These are phyloP conservation scores for Coemansia sp. DNA, from an alignment of 371 early-diverging fungal species.

Conservation along the genomic window DNA sequence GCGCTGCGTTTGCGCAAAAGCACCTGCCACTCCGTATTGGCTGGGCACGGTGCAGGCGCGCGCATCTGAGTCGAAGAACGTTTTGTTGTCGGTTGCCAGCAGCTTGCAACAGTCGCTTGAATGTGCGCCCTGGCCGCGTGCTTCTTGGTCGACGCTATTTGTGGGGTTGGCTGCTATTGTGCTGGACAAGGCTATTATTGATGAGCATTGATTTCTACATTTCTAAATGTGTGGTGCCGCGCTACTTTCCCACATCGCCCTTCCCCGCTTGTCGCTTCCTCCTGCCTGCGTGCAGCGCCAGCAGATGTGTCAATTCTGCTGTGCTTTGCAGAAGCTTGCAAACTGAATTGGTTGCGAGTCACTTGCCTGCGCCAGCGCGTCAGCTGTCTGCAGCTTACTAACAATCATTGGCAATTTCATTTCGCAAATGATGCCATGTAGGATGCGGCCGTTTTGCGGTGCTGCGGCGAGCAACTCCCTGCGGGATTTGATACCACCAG, in stretches of 20 bases:
- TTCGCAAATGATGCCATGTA: conserved; percentile 15
- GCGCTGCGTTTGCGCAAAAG: too few species aligned
- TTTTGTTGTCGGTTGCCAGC: too few species aligned
- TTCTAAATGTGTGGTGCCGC: background rate
- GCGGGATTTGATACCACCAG: conserved; percentile 12
- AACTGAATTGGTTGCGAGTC: background rate
- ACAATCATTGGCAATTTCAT: background rate
- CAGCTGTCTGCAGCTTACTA: background rate
- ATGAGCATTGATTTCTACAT: background rate
- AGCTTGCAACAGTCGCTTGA: too few species aligned
- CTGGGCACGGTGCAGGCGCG: too few species aligned
- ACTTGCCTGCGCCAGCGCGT: background rate
- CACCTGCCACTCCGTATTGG: too few species aligned
- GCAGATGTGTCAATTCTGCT: background rate
- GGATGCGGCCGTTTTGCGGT: conserved; percentile 42
- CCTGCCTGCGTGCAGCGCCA: background rate
- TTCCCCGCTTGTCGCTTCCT: background rate
- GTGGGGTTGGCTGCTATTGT: background rate
- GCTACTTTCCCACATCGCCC: background rate
- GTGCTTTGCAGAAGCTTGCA: background rate
- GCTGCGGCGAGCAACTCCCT: conserved; percentile 30
- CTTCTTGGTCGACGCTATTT: too few species aligned
- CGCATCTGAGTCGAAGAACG: too few species aligned
- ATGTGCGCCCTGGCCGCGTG: too few species aligned
- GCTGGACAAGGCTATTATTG: background rate